Evolutionary conservation across 208 protist genomes (phyloP).

Genomic region (Acanthamoeba triangularis): DNA sequence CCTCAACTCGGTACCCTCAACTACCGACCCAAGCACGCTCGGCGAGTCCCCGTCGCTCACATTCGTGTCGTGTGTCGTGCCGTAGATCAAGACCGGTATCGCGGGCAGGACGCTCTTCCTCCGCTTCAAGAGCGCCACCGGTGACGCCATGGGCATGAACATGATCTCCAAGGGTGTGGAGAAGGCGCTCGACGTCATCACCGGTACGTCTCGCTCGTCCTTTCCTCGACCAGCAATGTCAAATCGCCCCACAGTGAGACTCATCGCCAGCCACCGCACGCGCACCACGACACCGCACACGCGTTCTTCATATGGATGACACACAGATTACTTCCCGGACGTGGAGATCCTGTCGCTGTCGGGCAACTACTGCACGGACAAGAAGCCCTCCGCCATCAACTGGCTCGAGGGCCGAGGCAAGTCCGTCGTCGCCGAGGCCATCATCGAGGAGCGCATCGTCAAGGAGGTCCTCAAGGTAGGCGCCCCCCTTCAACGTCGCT

Average conservation of each 20-base stretch:
- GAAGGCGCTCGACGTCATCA: constrained; percentile 93
- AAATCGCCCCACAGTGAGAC: too few species aligned
- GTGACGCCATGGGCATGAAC: constrained; percentile 99
- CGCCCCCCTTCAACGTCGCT: too few species aligned
- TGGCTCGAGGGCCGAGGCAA: constrained; percentile 98
- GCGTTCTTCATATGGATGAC: background rate
- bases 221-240: too few species aligned
- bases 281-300: background rate
- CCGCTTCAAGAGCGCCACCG: constrained; percentile 94
- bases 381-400: constrained; percentile 99
- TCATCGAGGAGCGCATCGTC: constrained; percentile 95
- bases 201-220: background rate
- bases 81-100: constrained; percentile 91
- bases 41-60: background rate
- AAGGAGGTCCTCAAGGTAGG: constrained; percentile 96
- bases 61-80: background rate
- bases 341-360: constrained; percentile 88
- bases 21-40: background rate
- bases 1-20: constrained; percentile 85
- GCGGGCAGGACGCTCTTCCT: constrained; percentile 95
- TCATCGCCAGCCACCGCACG: background rate
- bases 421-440: constrained; percentile 96
- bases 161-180: constrained; percentile 99
- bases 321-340: constrained; percentile 48
- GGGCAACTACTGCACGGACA: constrained; percentile 99